These are phyloP conservation scores for Dichomitus squalens DNA, from an alignment of 1,284 basidiomycete genomes.

Conservation along the genomic window DNA sequence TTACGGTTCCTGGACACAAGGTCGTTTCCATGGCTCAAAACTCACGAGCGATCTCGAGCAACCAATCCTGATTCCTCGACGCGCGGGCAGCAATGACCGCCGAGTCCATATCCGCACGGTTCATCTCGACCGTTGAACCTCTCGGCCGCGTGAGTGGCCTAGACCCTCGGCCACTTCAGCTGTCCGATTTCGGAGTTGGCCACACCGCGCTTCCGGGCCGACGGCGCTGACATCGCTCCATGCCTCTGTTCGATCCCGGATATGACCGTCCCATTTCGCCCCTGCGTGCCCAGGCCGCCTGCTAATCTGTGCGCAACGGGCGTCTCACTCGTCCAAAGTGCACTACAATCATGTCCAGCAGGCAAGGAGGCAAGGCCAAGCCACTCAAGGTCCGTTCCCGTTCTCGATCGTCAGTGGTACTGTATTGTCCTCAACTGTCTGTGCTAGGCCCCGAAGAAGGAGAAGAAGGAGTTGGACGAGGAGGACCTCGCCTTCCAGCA, in stretches of 20 bases:
- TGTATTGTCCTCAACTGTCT: background rate
- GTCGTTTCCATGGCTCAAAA: conserved; percentile 9
- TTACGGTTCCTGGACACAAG: conserved; percentile 16
- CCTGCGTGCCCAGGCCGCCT: too few relatives aligned
- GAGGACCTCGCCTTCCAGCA: conserved; percentile 73
- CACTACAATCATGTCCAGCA: conserved; percentile 54
- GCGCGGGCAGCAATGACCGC: background rate
- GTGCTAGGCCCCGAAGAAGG: conserved; percentile 76
- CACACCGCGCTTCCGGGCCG: too few relatives aligned
- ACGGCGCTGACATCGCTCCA: too few relatives aligned
- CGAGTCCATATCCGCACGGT: too few relatives aligned
- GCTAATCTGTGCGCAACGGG: background rate
- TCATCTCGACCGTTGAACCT: too few relatives aligned
- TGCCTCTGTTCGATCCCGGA: too few relatives aligned
- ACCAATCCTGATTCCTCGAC: background rate
- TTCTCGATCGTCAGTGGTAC: background rate
- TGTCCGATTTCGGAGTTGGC: too few relatives aligned
- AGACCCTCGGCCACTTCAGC: too few relatives aligned
- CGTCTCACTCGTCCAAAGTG: conserved; percentile 4
- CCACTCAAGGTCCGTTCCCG: conserved; percentile 58
- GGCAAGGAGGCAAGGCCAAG: conserved; percentile 83
- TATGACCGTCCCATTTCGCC: too few relatives aligned
- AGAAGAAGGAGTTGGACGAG: conserved; percentile 70
- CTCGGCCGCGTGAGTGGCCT: too few relatives aligned
- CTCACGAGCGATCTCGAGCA: background rate